Percentiles rank a stretch among this genome's conserved stretches.
Evolutionary conservation across 345 rosid genomes (phyloP).

Genomic region (Populus euphratica): DNA sequence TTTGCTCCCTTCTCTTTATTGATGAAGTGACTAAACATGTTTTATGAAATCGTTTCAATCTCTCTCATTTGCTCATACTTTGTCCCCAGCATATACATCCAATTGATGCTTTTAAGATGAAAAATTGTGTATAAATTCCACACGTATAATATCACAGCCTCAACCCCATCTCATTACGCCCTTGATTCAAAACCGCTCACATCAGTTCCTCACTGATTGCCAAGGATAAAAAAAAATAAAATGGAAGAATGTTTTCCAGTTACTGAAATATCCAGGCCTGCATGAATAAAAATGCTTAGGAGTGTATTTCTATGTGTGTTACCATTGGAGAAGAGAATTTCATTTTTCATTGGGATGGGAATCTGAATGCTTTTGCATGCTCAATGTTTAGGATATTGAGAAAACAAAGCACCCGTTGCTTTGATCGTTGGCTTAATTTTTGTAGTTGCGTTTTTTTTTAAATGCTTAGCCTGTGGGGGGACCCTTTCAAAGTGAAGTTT

Average conservation of each 20-base stretch:
- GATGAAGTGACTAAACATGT: not conserved
- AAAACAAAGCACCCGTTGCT: not conserved
- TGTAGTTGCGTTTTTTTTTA: not conserved
- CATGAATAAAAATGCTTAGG: not conserved
- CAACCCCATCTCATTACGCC: not conserved
- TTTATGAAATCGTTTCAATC: not conserved
- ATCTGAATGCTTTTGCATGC: not conserved
- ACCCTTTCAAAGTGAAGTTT: not conserved
- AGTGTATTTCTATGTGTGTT: not conserved
- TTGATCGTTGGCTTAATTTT: not conserved
- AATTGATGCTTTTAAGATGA: slow-evolving; percentile 1
- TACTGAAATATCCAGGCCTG: not conserved
- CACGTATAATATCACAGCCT: not conserved
- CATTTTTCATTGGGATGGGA: not conserved
- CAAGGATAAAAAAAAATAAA: not conserved
- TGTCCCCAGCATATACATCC: not conserved
- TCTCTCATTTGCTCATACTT: not conserved
- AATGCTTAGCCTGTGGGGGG: not conserved
- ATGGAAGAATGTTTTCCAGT: not conserved
- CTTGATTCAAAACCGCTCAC: not conserved
- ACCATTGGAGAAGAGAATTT: not conserved
- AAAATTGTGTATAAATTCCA: not conserved
- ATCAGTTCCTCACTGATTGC: not conserved
- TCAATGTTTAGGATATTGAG: not conserved
- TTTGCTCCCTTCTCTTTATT: not conserved